Percentiles rank a stretch among this genome's conserved stretches.
These are phyloP conservation scores for Aureobasidium sp. DNA, from an alignment of 2,329 filamentous ascomycete species.

Conservation along the genomic window DNA sequence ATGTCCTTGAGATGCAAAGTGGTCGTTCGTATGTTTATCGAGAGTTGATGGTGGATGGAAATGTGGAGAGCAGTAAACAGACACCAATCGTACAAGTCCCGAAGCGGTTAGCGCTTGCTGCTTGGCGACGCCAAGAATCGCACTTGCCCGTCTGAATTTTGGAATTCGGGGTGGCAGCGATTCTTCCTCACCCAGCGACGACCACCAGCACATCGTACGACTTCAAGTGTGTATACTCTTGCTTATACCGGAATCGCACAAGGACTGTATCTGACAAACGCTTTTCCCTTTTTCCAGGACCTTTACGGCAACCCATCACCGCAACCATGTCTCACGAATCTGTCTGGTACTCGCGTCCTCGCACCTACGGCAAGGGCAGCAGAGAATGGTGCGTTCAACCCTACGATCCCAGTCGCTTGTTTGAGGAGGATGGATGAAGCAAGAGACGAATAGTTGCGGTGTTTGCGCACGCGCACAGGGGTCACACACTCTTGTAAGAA, in stretches of 20 bases:
- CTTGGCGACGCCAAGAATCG: neutral
- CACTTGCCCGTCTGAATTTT: neutral
- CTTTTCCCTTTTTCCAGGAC: constrained; percentile 12
- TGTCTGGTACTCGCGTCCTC: constrained; percentile 98
- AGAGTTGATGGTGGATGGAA: too few species aligned
- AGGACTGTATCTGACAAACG: constrained; percentile 7
- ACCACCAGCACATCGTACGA: constrained; percentile 16
- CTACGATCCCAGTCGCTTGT: neutral
- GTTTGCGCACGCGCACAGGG: neutral
- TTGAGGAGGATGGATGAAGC: neutral
- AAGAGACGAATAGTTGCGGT: neutral
- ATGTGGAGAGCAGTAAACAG: neutral
- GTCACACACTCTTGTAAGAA: neutral
- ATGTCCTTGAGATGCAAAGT: neutral
- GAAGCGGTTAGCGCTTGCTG: constrained; percentile 1
- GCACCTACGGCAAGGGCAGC: constrained; percentile 94
- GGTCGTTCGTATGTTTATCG: too few species aligned
- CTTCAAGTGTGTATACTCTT: constrained; percentile 16
- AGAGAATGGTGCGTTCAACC: constrained; percentile 72
- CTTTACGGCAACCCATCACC: constrained; percentile 23
- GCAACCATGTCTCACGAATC: constrained; percentile 82
- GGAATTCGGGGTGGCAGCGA: constrained; percentile 3
- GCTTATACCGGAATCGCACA: neutral
- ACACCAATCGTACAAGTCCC: neutral
- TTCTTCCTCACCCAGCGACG: constrained; percentile 8